Base-by-base conservation (phyloP, 306 rosid species). In the Styphnolobium japonicum region DNA sequence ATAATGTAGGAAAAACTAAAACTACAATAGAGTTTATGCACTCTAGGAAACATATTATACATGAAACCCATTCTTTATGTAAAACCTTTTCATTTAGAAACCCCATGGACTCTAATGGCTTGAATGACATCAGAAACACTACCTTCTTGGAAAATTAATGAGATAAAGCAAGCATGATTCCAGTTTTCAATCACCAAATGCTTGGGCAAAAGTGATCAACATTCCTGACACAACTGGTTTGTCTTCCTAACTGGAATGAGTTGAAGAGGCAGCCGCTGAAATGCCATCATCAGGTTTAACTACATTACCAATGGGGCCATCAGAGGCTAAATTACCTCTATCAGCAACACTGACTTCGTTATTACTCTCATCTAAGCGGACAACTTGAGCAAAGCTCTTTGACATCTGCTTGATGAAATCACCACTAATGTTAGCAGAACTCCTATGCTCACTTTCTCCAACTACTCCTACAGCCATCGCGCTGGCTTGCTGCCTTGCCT, bases 361-460 rank as follows among this genome's bases (percentile, higher is more conserved):
- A 39, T 67, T 83, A 36, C 83, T 81, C 85, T 92, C 95, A 0
- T 92, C 95, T 82, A 92, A 77, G 78, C 91, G 80, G 51, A 92
- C 97, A 45, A 87, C 95, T 76, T 89, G 89, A 23, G 92, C 93
- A 82, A 92, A 92, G 84, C 92, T 90, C 92, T 92, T 90, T 2
- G 97, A 84, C 87, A 92, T 86, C 82, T 90, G 97, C 82, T 90
- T 92, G 71, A 92, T 87, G 75, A 90, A 87, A 86, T 86, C 92
- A 66, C 83, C 84, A 19, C 88, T 73, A 6, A 65, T 53, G 67
- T 85, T 55, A 2, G 86, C 85, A 37, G 90, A 40, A 80, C 14
- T 86, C 81, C 87, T 76, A 78, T 82, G 91, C 70, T 90, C 97
- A 71, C 71, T 85, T 56, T 89, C 97, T 18, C 90, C 92, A 5